Percentiles rank a stretch among this genome's conserved stretches.
phyloP scores from a whole-genome alignment of 1,139 yeast genomes.

The Lodderomyces orthopsilosis region DNA sequence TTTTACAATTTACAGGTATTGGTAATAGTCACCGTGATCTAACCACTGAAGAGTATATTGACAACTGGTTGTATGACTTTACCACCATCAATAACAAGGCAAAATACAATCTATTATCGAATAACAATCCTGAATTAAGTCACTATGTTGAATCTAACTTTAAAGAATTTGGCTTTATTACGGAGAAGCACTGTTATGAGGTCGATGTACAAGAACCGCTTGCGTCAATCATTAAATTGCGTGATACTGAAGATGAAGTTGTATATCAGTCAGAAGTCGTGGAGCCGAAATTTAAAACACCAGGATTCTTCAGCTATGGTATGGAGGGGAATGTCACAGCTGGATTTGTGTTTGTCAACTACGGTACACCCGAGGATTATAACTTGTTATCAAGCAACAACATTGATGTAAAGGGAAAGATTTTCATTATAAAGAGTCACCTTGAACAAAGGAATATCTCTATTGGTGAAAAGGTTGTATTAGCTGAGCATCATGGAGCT shows the following conservation, averaged over 20 bases:
- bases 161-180: conserved; percentile 26
- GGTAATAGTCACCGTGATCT: conserved; percentile 23
- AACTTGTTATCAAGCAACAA: conserved; percentile 19
- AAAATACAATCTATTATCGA: conserved; percentile 24
- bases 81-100: conserved; percentile 18
- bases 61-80: conserved; percentile 25
- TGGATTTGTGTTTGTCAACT: conserved; percentile 29
- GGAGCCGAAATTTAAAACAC: conserved; percentile 32
- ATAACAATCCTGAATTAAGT: conserved; percentile 27
- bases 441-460: conserved; percentile 13
- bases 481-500: conserved; percentile 31
- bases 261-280: conserved; percentile 26
- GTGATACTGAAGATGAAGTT: conserved; percentile 21
- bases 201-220: conserved; percentile 24
- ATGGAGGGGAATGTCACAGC: conserved; percentile 25
- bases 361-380: conserved; percentile 33
- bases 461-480: conserved; percentile 25
- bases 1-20: conserved; percentile 26
- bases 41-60: conserved; percentile 29
- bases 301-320: conserved; percentile 37
- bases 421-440: conserved; percentile 29
- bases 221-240: conserved; percentile 22
- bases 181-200: conserved; percentile 19
- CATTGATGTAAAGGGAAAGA: conserved; percentile 22
- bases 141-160: conserved; percentile 27